phyloP scores from a whole-genome alignment of 306 rosid genomes.

The Fragaria nilgerrensis region DNA sequence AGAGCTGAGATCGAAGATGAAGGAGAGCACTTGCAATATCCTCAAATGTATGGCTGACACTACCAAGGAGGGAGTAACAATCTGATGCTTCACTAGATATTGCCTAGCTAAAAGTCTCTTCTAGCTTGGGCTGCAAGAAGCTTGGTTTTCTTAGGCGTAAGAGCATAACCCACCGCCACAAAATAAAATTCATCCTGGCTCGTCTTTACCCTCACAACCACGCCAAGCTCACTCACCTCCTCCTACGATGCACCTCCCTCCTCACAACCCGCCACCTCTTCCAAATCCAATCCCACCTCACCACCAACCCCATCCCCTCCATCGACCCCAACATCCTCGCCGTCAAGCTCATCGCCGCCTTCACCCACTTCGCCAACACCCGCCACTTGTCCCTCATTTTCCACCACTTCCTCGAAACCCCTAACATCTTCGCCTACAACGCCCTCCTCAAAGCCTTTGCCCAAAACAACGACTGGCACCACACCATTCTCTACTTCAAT shows the following conservation, averaged over 20 bases:
- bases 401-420: background rate
- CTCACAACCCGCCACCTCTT: background rate
- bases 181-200: background rate
- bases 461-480: background rate
- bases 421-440: background rate
- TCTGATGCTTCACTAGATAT: too few relatives aligned
- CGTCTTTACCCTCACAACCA: constrained; percentile 3
- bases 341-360: background rate
- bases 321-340: background rate
- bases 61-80: too few relatives aligned
- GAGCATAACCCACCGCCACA: too few relatives aligned
- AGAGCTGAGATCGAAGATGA: too few relatives aligned
- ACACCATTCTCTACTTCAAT: background rate
- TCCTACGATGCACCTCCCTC: background rate
- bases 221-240: background rate
- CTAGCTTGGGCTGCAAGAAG: too few relatives aligned
- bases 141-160: too few relatives aligned
- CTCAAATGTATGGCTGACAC: too few relatives aligned
- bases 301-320: constrained; percentile 1
- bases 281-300: constrained; percentile 2
- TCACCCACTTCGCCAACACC: background rate
- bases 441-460: background rate
- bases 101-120: too few relatives aligned
- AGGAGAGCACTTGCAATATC: too few relatives aligned
- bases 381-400: background rate